phyloP scores from a whole-genome alignment of 73 alveolate species.

The Paramecium pentaurelia region DNA sequence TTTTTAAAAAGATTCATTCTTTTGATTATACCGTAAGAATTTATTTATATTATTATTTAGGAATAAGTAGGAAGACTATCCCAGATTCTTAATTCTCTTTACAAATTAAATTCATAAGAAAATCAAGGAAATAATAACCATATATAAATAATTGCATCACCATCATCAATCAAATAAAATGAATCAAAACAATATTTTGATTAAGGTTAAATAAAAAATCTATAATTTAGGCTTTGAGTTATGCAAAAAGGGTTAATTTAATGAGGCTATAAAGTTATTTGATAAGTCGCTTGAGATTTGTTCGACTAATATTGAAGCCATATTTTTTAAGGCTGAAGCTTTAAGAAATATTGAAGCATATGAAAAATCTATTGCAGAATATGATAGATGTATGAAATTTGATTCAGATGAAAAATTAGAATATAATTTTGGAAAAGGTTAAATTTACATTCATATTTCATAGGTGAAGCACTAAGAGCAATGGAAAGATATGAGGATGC shows the following conservation, averaged over 20 bases:
- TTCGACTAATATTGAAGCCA: not conserved
- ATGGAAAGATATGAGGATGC: not conserved
- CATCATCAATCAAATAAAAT: not conserved
- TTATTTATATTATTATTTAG: not conserved
- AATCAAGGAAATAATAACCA: not conserved
- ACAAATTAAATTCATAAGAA: not conserved
- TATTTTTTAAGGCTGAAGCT: not conserved
- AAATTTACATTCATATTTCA: not conserved
- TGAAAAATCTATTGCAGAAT: not conserved
- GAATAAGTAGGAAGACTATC: not conserved
- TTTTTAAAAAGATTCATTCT: not conserved
- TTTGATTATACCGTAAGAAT: not conserved
- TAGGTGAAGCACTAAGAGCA: not conserved
- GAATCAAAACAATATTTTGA: not conserved
- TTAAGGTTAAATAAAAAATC: not conserved
- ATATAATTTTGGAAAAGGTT: not conserved
- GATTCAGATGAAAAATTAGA: not conserved
- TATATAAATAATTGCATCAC: not conserved
- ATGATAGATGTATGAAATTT: not conserved
- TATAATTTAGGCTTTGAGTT: not conserved
- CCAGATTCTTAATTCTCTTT: not conserved
- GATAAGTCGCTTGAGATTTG: not conserved
- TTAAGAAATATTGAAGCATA: not conserved
- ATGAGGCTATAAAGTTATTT: not conserved
- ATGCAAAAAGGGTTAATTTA: not conserved